Base-by-base conservation (phyloP, 441 rosid species). In the Kokia cookei region DNA sequence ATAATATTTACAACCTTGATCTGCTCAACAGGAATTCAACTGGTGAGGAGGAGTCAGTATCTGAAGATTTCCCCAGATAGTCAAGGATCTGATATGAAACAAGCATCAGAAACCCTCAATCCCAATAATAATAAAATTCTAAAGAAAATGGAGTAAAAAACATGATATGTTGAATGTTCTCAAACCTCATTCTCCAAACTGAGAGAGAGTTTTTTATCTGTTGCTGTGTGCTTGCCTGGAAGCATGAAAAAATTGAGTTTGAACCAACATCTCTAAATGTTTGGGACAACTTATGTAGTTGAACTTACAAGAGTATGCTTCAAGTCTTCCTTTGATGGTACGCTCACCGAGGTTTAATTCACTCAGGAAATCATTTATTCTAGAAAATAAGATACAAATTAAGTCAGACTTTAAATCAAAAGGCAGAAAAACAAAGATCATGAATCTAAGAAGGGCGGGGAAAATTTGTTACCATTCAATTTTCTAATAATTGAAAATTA, bases 161-260 rank as follows among this genome's bases (percentile, higher is more conserved):
- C 37, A 47, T 11, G 68, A 60, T 7, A 13, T 37, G 15, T 14
- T 26, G 10, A 9, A 47, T 2, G 32, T 59, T 7, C 47, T 51
- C 40, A 27, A 73, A 91, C 99, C 97, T 95, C 99, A 65, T 89
- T 84, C 83, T 95, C 99, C 90, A 95, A 86, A 84, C 97, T 95
- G 61, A 93, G 86, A 75, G 98, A 93, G 22, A 95, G 77, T 76
- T 85, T 95, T 80, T 91, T 95, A 81, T 95, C 99, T 15, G 89
- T 84, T 76, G 97, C 91, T 2, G 94, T 87, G 82, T 93, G 98
- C 82, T 95, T 95, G 76, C 99, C 99, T 95, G 65, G 12, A 75
- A 63, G 61, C 53, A 79, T 51, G 13, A 42, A 47, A 3, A 22
- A 55, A 53, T 15, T 51, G 17, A 8, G 19, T 62, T 69, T 27